These are phyloP conservation scores for Aspergillus floridensis DNA, from an alignment of 2,329 filamentous ascomycete species.

Conservation along the genomic window DNA sequence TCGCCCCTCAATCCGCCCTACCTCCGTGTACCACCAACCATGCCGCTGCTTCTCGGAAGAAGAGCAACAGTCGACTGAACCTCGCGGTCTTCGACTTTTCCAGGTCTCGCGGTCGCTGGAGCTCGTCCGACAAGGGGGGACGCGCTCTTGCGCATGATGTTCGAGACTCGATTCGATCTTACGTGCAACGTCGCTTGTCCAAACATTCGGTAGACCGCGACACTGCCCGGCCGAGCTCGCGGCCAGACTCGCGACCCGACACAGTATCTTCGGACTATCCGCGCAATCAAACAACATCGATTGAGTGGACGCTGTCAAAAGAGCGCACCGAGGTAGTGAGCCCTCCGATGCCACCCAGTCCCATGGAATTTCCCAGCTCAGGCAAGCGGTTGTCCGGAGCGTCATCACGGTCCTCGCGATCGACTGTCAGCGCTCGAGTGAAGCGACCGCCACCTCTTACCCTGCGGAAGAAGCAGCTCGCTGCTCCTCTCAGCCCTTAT, in stretches of 20 bases:
- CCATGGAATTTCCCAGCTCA: conserved; percentile 4
- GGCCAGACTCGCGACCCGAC: conserved; percentile 12
- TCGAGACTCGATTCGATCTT: conserved; percentile 36
- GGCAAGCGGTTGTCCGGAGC: conserved; percentile 14
- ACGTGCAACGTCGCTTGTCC: conserved; percentile 33
- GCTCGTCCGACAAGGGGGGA: conserved; percentile 24
- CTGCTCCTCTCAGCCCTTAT: conserved; percentile 36
- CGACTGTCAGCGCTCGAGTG: conserved; percentile 13
- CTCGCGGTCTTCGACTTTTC: conserved; percentile 23
- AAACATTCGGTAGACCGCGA: conserved; percentile 23
- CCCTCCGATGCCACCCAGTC: conserved; percentile 6
- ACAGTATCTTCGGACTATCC: conserved; percentile 14
- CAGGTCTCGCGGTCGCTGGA: conserved; percentile 22
- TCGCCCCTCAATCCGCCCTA: conserved; percentile 31
- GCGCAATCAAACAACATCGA: conserved; percentile 4
- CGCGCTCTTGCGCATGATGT: conserved; percentile 24
- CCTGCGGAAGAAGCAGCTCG: conserved; percentile 25
- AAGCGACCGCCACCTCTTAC: conserved; percentile 5
- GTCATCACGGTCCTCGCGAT: conserved; percentile 15
- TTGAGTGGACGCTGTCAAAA: conserved; percentile 16
- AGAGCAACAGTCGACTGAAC: conserved; percentile 20
- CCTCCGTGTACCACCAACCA: conserved; percentile 15
- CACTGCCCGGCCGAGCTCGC: conserved; percentile 11
- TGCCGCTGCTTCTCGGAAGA: conserved; percentile 19
- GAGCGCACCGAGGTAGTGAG: conserved; percentile 9